Conservation (phyloP, 169 alveolate species). For the Theileria equi region DNA sequence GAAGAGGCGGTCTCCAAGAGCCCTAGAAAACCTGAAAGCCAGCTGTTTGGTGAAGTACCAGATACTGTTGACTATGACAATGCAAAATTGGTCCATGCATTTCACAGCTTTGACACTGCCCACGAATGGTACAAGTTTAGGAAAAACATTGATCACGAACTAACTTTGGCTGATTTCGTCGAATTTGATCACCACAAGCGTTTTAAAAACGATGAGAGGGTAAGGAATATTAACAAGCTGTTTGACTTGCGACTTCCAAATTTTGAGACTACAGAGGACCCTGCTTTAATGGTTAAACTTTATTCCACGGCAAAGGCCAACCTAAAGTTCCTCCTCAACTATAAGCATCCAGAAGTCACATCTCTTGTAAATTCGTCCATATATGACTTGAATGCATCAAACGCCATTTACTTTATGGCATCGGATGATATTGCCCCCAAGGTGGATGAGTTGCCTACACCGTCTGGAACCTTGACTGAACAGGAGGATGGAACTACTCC, state of each 20-base stretch:
- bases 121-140: constrained; percentile 53
- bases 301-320: constrained; percentile 47
- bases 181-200: constrained; percentile 48
- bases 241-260: not conserved
- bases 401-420: constrained; percentile 9
- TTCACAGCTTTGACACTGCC: constrained; percentile 15
- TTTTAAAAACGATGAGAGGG: not conserved
- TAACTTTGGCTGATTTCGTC: constrained; percentile 31
- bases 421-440: not conserved
- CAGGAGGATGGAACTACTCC: constrained; percentile 3
- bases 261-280: not conserved
- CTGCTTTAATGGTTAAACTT: constrained; percentile 1
- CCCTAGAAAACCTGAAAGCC: constrained; percentile 13
- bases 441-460: constrained; percentile 6
- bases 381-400: constrained; percentile 53
- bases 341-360: constrained; percentile 23
- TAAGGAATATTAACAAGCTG: not conserved
- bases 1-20: not conserved
- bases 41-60: constrained; percentile 43
- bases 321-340: constrained; percentile 25
- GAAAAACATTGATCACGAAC: not conserved
- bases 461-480: too few species aligned
- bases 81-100: too few species aligned
- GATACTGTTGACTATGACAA: constrained; percentile 25
- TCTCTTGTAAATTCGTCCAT: constrained; percentile 23